These are phyloP conservation scores for Extremus antarcticus DNA, from an alignment of 495 filamentous ascomycete species.

Conservation along the genomic window DNA sequence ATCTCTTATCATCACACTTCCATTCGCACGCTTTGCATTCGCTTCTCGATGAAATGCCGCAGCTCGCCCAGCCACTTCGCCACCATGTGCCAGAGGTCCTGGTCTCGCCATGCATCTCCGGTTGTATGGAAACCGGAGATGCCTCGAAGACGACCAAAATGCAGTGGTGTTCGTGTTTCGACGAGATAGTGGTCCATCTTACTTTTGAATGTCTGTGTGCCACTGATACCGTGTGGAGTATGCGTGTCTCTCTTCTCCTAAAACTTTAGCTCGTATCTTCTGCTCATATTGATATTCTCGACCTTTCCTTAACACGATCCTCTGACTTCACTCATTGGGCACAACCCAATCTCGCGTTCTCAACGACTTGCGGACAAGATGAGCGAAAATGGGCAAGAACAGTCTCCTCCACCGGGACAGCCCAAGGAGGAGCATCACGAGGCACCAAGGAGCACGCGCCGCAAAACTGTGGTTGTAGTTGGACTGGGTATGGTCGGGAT, in stretches of 20 bases:
- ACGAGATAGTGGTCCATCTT: too few relatives aligned
- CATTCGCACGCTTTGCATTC: too few relatives aligned
- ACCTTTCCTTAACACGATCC: too few relatives aligned
- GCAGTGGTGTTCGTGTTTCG: too few relatives aligned
- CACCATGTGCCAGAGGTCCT: background rate
- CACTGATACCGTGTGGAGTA: too few relatives aligned
- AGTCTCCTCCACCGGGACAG: background rate
- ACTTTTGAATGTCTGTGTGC: too few relatives aligned
- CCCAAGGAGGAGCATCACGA: background rate
- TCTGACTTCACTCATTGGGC: background rate
- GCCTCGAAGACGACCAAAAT: background rate
- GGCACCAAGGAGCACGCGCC: background rate
- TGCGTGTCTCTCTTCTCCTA: too few relatives aligned
- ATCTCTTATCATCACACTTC: too few relatives aligned
- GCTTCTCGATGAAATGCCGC: too few relatives aligned
- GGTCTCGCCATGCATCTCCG: background rate
- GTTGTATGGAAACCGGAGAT: background rate
- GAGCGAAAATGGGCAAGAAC: background rate
- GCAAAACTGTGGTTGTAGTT: constrained; percentile 73
- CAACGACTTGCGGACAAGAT: background rate
- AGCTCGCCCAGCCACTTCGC: background rate
- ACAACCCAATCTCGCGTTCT: background rate
- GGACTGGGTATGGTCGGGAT: constrained; percentile 95
- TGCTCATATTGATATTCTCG: too few relatives aligned
- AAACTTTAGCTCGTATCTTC: too few relatives aligned